These are phyloP conservation scores for Lyophyllum decastes DNA, from an alignment of 768 basidiomycete genomes.

Conservation along the genomic window DNA sequence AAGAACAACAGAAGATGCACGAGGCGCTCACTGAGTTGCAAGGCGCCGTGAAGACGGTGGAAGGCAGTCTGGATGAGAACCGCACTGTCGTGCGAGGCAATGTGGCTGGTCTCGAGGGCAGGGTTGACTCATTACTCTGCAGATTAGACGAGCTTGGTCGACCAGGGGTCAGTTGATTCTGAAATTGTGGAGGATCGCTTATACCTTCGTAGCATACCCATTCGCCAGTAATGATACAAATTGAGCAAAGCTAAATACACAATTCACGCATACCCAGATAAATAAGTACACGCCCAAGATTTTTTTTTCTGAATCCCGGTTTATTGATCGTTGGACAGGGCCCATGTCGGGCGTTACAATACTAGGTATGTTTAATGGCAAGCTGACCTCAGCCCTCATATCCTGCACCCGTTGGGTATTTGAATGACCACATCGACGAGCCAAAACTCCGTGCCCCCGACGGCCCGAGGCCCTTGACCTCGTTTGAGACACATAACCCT, in stretches of 20 bases:
- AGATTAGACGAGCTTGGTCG: constrained; percentile 43
- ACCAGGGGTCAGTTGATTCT: constrained; percentile 3
- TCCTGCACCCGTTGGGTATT: too few relatives aligned
- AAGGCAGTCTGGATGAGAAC: constrained; percentile 77
- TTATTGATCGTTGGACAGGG: too few relatives aligned
- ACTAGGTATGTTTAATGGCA: too few relatives aligned
- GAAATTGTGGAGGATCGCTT: neutral
- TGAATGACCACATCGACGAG: too few relatives aligned
- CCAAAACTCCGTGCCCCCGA: too few relatives aligned
- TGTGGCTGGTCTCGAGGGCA: constrained; percentile 64
- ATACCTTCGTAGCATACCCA: neutral
- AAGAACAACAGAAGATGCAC: constrained; percentile 66
- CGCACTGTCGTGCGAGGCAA: constrained; percentile 71
- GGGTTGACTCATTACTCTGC: constrained; percentile 41
- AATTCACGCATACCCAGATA: neutral
- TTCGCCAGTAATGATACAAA: constrained; percentile 8
- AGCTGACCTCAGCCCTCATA: too few relatives aligned
- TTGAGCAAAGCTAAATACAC: constrained; percentile 9
- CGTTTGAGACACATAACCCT: too few relatives aligned
- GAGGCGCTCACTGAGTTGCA: constrained; percentile 69
- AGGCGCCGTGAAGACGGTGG: constrained; percentile 68
- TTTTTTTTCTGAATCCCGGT: too few relatives aligned
- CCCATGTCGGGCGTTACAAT: too few relatives aligned
- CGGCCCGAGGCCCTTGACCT: too few relatives aligned
- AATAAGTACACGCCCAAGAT: neutral